Conservation (phyloP, 2,329 filamentous ascomycete species). For the Stagonosporopsis chrysanthemi region DNA sequence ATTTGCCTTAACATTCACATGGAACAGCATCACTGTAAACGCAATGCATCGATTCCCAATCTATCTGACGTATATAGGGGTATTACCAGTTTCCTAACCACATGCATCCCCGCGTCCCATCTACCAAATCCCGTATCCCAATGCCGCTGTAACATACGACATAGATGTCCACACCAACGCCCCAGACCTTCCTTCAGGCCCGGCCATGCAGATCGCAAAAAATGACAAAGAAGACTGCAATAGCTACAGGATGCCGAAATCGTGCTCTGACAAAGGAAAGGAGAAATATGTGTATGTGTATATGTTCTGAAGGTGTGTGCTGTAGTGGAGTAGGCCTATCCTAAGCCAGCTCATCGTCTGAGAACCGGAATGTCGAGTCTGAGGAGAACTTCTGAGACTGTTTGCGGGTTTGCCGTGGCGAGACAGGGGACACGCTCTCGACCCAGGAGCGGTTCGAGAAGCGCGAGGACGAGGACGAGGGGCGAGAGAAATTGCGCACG, state of each 20-base stretch:
- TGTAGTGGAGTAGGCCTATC: neutral
- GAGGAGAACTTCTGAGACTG: conserved; percentile 1
- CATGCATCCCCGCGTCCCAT: conserved; percentile 7
- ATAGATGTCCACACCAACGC: conserved; percentile 7
- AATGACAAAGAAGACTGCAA: conserved; percentile 1
- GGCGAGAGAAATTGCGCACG: conserved; percentile 16
- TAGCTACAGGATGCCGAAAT: neutral
- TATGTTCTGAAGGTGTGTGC: neutral
- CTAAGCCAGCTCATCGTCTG: conserved; percentile 13
- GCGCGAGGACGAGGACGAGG: conserved; percentile 17
- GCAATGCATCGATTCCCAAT: conserved; percentile 13
- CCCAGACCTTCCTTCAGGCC: neutral
- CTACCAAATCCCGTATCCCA: conserved; percentile 12
- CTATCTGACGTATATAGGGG: conserved; percentile 19
- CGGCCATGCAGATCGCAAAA: conserved; percentile 12
- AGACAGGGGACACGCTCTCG: conserved; percentile 14
- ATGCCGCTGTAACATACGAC: conserved; percentile 19
- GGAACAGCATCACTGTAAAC: neutral
- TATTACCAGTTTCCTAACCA: conserved; percentile 16
- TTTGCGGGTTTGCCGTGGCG: conserved; percentile 9
- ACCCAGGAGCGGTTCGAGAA: conserved; percentile 17
- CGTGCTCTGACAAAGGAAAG: conserved; percentile 13
- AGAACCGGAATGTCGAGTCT: conserved; percentile 13
- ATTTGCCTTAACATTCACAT: too few relatives aligned
- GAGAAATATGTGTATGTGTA: neutral